Evolutionary conservation across 2,329 filamentous ascomycete species (phyloP), one percentile per base, ranked within the genome.

Genomic region (Epichloe elymi): DNA sequence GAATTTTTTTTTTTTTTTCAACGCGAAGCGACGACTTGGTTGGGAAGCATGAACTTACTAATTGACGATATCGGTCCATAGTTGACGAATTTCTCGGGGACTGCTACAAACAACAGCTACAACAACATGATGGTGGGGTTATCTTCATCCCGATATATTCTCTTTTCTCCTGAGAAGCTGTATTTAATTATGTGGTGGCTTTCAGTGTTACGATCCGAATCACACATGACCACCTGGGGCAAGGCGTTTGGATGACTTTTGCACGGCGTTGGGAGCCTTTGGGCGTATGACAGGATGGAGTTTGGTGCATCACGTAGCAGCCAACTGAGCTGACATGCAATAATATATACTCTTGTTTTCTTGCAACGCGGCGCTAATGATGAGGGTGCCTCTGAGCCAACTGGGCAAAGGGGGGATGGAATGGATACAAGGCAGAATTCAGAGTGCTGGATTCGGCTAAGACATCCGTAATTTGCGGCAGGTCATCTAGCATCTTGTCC

Each of bases 211-310:
- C 26, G 30, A 23, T 30, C 11, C n/a, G 37, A 33, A 37, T 36
- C 30, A 23, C 37, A 26, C 40, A 37, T 50, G 46, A 46, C 36
- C 4, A 48, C 43, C 15, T 49, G 45, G 48, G 45, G 50, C 44
- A 41, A 42, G 52, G 52, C 49, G 52, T 53, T 51, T 49, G 49
- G 46, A 53, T 46, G 19, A 53, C 41, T 51, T 51, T 38, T 49
- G 46, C 46, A 39, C 12, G 49, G 49, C 49, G 46, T 46, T 45
- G 37, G 38, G 23, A 42, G 41, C 37, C 37, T 3, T 20, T 15
- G 39, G 46, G 33, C n/a, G 19, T 39, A 10, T 46, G 35, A 37
- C 30, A 44, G 8, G 12, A 15, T 36, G 46, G 37, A 40, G 12
- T 36, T 26, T 48, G 23, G 46, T 19, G 41, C 46, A 44, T 33